Evolutionary conservation across 1,139 yeast genomes (phyloP), one percentile per base, ranked within the genome.

Genomic region (Yamadazyma triangularis): DNA sequence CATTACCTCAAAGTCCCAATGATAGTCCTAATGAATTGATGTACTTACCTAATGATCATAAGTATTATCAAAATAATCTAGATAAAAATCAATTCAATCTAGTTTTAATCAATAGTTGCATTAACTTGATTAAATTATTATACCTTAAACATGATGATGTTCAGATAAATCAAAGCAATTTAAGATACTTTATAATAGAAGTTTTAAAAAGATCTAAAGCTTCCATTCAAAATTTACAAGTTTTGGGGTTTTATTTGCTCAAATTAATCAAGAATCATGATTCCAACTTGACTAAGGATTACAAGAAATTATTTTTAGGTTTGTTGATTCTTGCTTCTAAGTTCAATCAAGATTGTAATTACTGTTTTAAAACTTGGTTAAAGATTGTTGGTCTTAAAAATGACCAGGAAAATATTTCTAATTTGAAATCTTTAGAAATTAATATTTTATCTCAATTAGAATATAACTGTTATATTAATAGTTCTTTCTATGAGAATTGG

Each of bases 321-420:
- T 68, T 83, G 44, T 53, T 84, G 31, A 80, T 84, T 34, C 60
- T 84, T 29, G 79, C 91, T 2, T 73, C 82, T 33, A 85, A 85
- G 51, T 83, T 78, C 51, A 66, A 73, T 39, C 87, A 79, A 51
- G 95, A 85, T 55, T 73, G 78, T 35, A 81, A 80, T 49, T 83
- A 75, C 53, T 67, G 83, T 14, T 70, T 81, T 42, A 68, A 67
- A 42, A 74, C 84, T n/a, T 85, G 95, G 95, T 64, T 82, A 32
- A 77, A 76, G 48, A 78, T 85, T 30, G 74, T 86, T 31, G 91
- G 93, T 1, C 79, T 42, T 45, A 68, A 29, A 37, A 47, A 41
- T 32, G 51, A 41, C 31, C 47, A 41, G 13, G 32, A 40, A 11
- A 53, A 53, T 31, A 41, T 68, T n/a, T 44, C 55, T 26, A 76